These are phyloP conservation scores for Umbelopsis sp. DNA, from an alignment of 192 early-diverging fungal species.

Conservation along the genomic window DNA sequence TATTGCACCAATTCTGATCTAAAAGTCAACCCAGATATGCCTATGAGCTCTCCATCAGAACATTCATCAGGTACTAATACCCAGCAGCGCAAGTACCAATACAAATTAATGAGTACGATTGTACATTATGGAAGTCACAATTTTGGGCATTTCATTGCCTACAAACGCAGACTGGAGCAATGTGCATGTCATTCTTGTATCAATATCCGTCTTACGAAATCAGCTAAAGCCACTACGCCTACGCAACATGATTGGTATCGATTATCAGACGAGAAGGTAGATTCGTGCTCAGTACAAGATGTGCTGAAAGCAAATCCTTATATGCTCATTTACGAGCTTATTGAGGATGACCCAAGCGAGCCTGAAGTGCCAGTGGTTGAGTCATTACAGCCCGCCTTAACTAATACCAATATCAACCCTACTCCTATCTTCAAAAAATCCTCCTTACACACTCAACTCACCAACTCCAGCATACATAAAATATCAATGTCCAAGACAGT, in stretches of 20 bases:
- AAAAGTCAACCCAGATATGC: constrained; percentile 54
- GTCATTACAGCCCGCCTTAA: too few species aligned
- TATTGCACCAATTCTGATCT: constrained; percentile 69
- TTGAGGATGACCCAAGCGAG: neutral
- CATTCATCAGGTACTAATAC: constrained; percentile 3
- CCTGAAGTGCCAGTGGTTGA: too few species aligned
- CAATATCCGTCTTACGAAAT: constrained; percentile 27
- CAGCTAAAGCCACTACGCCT: too few species aligned
- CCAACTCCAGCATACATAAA: constrained; percentile 16
- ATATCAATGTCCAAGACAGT: constrained; percentile 9
- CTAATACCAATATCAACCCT: too few species aligned
- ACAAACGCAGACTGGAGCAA: constrained; percentile 50
- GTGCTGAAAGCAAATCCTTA: constrained; percentile 74
- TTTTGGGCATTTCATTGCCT: constrained; percentile 79
- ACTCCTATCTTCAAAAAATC: constrained; percentile 9
- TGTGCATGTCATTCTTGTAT: constrained; percentile 30
- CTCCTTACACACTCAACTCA: neutral
- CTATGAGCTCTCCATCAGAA: constrained; percentile 46
- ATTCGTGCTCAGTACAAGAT: constrained; percentile 56
- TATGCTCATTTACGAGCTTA: constrained; percentile 67
- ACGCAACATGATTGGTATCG: constrained; percentile 62
- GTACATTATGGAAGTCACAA: constrained; percentile 77
- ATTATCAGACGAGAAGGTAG: constrained; percentile 72
- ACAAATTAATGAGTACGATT: constrained; percentile 68
- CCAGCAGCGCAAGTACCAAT: constrained; percentile 24